These are phyloP conservation scores for Tylopilus orsonianus DNA, from an alignment of 1,284 basidiomycete species.

Conservation along the genomic window DNA sequence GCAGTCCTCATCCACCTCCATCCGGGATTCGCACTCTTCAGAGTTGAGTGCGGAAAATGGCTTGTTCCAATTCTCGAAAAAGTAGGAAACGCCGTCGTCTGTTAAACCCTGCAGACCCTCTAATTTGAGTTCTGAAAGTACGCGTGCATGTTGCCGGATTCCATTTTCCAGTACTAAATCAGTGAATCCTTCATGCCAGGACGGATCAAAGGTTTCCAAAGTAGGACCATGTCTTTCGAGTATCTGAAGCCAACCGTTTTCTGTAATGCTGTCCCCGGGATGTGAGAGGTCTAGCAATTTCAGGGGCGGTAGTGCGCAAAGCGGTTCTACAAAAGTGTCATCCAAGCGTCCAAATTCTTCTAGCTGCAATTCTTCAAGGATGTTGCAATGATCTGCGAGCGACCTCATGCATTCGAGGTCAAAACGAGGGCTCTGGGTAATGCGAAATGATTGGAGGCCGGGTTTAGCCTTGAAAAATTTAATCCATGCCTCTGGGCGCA, in stretches of 20 bases:
- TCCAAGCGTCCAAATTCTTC: constrained; percentile 77
- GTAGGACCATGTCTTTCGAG: constrained; percentile 44
- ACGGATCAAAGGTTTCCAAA: constrained; percentile 60
- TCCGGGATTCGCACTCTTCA: constrained; percentile 15
- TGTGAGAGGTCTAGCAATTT: constrained; percentile 62
- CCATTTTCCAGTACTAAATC: constrained; percentile 62
- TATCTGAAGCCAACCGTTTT: constrained; percentile 58
- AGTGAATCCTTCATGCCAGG: constrained; percentile 57
- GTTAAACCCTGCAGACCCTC: constrained; percentile 63
- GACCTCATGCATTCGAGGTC: constrained; percentile 68
- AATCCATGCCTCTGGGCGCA: constrained; percentile 76
- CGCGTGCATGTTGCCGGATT: constrained; percentile 52
- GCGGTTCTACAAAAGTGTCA: constrained; percentile 59
- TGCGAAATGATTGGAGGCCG: constrained; percentile 68
- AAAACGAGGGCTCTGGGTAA: constrained; percentile 89
- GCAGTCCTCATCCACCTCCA: constrained; percentile 20
- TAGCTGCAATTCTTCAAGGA: constrained; percentile 70
- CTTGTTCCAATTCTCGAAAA: constrained; percentile 52
- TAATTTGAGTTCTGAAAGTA: constrained; percentile 59
- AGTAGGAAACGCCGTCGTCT: constrained; percentile 63
- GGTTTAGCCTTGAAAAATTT: constrained; percentile 69
- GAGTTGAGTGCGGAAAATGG: constrained; percentile 12
- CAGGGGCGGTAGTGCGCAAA: constrained; percentile 51
- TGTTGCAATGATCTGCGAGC: constrained; percentile 63
- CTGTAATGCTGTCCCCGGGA: constrained; percentile 51